phyloP scores from a whole-genome alignment of 2,329 filamentous ascomycete genomes.

The Paracoccidioides brasiliensis region DNA sequence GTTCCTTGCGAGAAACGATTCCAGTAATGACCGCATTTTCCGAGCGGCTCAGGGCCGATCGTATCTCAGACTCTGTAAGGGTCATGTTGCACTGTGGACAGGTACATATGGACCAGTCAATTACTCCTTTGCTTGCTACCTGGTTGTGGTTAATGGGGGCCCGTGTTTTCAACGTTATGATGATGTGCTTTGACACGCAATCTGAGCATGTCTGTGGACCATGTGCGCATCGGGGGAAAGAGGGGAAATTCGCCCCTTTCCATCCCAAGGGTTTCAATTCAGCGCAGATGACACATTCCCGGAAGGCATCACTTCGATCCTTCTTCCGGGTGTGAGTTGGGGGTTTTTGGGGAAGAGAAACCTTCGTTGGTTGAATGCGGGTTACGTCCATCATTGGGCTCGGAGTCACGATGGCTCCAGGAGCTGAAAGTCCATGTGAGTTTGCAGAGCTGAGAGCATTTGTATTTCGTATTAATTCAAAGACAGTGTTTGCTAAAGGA shows the following conservation, averaged over 20 bases:
- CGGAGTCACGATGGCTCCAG: neutral
- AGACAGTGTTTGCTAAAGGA: neutral
- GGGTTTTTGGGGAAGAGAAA: neutral
- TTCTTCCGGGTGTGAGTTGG: neutral
- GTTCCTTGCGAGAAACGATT: neutral
- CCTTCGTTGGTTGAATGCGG: neutral
- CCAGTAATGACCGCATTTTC: neutral
- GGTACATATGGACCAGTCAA: conserved; percentile 6
- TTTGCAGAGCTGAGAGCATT: neutral
- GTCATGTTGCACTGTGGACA: conserved; percentile 5
- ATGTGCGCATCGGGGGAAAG: conserved; percentile 6
- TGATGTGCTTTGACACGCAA: conserved; percentile 5
- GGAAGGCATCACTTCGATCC: neutral
- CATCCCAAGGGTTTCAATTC: conserved; percentile 2
- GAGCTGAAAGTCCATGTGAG: neutral
- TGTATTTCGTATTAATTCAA: neutral
- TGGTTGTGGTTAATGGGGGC: neutral
- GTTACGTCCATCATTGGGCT: neutral
- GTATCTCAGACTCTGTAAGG: conserved; percentile 1
- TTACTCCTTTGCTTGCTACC: neutral
- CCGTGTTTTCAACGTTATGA: conserved; percentile 1
- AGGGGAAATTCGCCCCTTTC: conserved; percentile 5
- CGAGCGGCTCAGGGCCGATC: conserved; percentile 1
- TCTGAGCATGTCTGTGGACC: conserved; percentile 3
- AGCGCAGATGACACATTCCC: conserved; percentile 8